These are phyloP conservation scores for Ophiostoma sp. DNA, from an alignment of 2,329 filamentous ascomycete genomes.

Conservation along the genomic window DNA sequence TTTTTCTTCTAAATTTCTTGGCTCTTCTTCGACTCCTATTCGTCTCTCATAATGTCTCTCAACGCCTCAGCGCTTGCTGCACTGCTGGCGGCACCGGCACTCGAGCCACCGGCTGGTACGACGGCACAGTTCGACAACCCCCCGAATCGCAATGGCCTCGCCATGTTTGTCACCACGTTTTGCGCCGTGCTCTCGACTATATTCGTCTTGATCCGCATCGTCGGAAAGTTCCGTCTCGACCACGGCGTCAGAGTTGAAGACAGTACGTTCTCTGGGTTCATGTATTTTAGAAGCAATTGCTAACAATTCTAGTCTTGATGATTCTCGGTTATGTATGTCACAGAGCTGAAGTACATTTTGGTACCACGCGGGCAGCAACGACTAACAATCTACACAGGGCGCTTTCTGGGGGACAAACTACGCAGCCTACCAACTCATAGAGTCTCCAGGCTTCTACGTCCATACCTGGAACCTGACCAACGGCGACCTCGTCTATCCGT, in stretches of 20 bases:
- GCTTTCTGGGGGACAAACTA: not conserved
- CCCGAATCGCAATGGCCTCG: not conserved
- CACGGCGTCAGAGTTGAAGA: not conserved
- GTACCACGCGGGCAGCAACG: not conserved
- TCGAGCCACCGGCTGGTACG: not conserved
- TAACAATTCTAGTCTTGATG: not conserved
- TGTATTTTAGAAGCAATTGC: not conserved
- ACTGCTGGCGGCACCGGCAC: not conserved
- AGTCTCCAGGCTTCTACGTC: not conserved
- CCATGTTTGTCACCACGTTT: slow-evolving; percentile 7
- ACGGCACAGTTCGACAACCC: slow-evolving; percentile 10
- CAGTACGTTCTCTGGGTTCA: not conserved
- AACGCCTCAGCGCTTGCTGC: not conserved
- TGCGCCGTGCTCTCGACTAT: slow-evolving; percentile 3
- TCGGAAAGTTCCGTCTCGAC: not conserved
- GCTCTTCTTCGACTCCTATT: not conserved
- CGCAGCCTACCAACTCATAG: not conserved
- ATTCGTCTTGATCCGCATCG: not conserved
- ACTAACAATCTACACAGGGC: not conserved
- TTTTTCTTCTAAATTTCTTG: not conserved
- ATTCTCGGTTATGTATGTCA: not conserved
- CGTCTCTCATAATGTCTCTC: not conserved
- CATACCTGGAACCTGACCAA: not conserved
- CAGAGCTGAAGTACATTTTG: too few species aligned
- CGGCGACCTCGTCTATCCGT: not conserved